phyloP scores from a whole-genome alignment of 352 stramenopile species.

The Globisporangium ultimum region DNA sequence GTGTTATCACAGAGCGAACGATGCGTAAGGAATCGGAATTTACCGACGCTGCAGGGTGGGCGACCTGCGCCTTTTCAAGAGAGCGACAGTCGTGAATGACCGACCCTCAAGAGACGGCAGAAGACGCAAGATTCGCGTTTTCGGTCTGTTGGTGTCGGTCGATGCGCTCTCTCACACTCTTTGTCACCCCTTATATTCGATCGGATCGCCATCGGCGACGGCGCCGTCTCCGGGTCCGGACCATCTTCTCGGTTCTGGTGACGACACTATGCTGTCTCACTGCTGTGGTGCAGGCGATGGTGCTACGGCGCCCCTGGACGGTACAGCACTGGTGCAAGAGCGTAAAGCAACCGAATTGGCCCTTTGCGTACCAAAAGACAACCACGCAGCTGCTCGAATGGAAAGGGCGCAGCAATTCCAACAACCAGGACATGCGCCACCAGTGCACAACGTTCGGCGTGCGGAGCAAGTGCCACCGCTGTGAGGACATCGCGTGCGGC shows the following conservation, averaged over 20 bases:
- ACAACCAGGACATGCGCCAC: conserved; percentile 92
- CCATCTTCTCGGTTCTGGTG: neutral
- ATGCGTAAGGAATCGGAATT: neutral
- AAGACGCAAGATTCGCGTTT: neutral
- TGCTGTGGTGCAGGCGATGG: conserved; percentile 28
- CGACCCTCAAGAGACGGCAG: neutral
- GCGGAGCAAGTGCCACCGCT: conserved; percentile 93
- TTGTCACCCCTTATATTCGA: neutral
- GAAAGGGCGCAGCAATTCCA: conserved; percentile 86
- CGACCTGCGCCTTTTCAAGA: neutral
- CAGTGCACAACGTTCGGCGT: conserved; percentile 85
- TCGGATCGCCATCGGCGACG: neutral
- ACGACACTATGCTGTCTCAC: neutral
- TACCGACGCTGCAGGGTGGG: neutral
- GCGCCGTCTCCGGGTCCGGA: neutral
- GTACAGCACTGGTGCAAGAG: conserved; percentile 85
- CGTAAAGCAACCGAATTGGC: conserved; percentile 85
- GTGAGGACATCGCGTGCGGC: conserved; percentile 85
- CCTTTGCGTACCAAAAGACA: conserved; percentile 93
- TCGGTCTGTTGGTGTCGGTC: neutral
- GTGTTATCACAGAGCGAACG: neutral
- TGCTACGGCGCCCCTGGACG: conserved; percentile 84
- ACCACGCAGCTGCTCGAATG: conserved; percentile 70
- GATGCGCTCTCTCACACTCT: neutral
- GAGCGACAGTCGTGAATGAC: neutral